Evolutionary conservation across 164 flowering plant genomes (phyloP).

Genomic region (Echeveria elegans): DNA sequence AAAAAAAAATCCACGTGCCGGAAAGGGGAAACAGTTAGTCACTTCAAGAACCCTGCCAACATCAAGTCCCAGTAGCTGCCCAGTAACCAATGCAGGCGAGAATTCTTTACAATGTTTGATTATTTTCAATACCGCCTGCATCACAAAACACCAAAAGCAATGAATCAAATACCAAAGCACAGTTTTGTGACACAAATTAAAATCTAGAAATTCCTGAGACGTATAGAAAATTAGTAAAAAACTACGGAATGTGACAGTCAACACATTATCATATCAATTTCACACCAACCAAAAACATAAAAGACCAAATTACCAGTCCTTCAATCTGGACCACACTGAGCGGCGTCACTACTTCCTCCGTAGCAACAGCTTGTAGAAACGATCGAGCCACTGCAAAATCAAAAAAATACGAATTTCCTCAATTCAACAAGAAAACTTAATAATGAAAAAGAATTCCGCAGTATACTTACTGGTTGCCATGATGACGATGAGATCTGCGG

Average conservation of each 20-base stretch:
- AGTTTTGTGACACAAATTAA: too few species aligned
- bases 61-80: conserved; percentile 23
- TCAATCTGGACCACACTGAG: conserved; percentile 75
- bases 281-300: neutral
- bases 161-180: too few species aligned
- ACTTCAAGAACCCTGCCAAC: conserved; percentile 99
- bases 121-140: too few species aligned
- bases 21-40: conserved; percentile 85
- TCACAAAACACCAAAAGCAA: too few species aligned
- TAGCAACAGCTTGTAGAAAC: conserved; percentile 53
- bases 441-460: too few species aligned
- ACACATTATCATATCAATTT: neutral
- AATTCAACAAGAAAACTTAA: neutral
- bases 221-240: too few species aligned
- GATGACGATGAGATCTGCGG: too few species aligned
- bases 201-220: too few species aligned
- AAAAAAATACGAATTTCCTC: neutral
- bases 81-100: too few species aligned
- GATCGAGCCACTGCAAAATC: conserved; percentile 35
- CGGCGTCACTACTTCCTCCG: conserved; percentile 67
- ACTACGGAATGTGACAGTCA: too few species aligned
- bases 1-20: too few species aligned
- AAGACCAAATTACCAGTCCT: conserved; percentile 36
- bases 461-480: neutral
- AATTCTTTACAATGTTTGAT: too few species aligned